Percentiles rank a stretch among this genome's conserved stretches.
phyloP scores from a whole-genome alignment of 179 eudicot genomes.

The Nepenthes alata region DNA sequence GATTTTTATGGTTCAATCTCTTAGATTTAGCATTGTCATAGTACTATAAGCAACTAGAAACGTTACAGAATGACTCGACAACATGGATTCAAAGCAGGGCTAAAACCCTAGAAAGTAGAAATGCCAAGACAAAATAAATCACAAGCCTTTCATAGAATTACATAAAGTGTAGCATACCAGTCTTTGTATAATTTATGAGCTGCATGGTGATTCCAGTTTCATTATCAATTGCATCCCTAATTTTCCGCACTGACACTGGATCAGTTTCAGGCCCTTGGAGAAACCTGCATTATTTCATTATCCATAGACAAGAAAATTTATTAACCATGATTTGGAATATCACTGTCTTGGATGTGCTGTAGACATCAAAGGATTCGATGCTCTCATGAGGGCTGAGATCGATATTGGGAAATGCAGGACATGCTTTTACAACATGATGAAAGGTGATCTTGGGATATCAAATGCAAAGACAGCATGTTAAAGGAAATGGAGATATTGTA shows the following conservation, averaged over 20 bases:
- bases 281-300: constrained; percentile 39
- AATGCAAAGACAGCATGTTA: too few relatives aligned
- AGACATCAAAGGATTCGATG: neutral
- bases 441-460: too few relatives aligned
- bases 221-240: constrained; percentile 71
- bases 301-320: neutral
- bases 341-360: neutral
- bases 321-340: neutral
- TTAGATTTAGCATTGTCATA: neutral
- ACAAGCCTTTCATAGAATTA: neutral
- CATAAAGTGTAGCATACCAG: constrained; percentile 33
- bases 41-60: neutral
- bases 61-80: too few relatives aligned
- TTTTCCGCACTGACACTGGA: constrained; percentile 82
- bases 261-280: constrained; percentile 99
- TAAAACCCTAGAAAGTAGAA: too few relatives aligned
- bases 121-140: too few relatives aligned
- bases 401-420: too few relatives aligned
- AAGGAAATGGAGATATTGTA: neutral
- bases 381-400: neutral
- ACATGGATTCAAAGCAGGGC: too few relatives aligned
- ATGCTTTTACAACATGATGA: too few relatives aligned
- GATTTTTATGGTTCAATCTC: neutral
- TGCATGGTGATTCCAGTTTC: constrained; percentile 90
- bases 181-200: constrained; percentile 92